Base-by-base conservation (phyloP, 2,329 filamentous ascomycete genomes). In the Orbilia blumenaviensis region DNA sequence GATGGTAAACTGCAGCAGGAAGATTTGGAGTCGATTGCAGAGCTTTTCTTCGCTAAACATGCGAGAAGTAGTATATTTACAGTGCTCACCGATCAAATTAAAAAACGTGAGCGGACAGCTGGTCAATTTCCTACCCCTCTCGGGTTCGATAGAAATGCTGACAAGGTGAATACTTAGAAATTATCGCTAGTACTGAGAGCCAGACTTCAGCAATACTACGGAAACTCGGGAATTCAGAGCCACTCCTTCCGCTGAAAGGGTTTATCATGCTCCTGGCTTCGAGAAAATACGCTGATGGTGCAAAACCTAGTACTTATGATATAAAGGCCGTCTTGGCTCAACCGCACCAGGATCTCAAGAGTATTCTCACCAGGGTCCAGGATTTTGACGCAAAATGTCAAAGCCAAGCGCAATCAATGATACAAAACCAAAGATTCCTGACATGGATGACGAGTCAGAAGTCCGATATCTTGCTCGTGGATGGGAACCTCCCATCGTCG, bases 251-350 rank as follows among this genome's bases (percentile, higher is more conserved):
- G 4, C 48, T 54, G 2, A 29, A 54, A 36, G 48, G 48, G 0
- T 54, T 54, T 27, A 54, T 54, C 16, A 54, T 54, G 48, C 48
- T 54, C n/a, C 16, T 54, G 12, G 48, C 48, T 12, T 54, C 27
- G 3, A 54, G 48, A 54, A 29, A 54, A 21, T 27, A 54, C n/a
- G 16, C 48, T 4, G 27, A 54, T 7, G 36, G 27, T 21, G 14
- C 27, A 25, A 29, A 54, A 36, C 34, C 29, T 9, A 21, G 34
- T 3, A 54, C 16, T 29, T 34, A 54, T 23, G 48, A 54, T 9
- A 34, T 54, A 7, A 54, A 23, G 23, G 23, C n/a, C 9, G 48
- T 54, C 14, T 16, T 54, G 21, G 48, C 29, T 1, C 48, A 54
- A 36, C 48, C 48, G 2, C 27, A 54, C 48, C 34, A 21, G 14